A percentile compares a stretch with the other conserved stretches of the same genome.
phyloP scores from a whole-genome alignment of 2,329 filamentous ascomycete species.

The Cladosporium austrohemisphaericum region DNA sequence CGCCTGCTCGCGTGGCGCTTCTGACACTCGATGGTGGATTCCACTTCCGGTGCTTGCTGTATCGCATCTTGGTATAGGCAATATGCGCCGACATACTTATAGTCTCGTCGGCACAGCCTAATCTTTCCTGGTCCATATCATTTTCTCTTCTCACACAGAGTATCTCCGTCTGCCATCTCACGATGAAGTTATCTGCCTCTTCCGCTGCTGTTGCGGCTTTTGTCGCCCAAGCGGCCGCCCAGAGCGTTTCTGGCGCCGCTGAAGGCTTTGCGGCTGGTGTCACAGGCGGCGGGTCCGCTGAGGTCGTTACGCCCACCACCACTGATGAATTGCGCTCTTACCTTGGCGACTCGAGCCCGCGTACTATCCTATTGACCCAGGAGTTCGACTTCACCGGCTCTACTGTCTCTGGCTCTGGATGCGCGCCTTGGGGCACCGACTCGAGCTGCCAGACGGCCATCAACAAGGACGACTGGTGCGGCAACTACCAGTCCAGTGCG shows the following conservation, averaged over 20 bases:
- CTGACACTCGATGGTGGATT: background rate
- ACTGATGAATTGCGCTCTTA: constrained; percentile 57
- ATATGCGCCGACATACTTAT: background rate
- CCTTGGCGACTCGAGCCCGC: constrained; percentile 51
- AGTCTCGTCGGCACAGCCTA: background rate
- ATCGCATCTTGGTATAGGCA: background rate
- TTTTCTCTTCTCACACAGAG: background rate
- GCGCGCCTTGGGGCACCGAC: constrained; percentile 53
- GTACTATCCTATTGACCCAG: constrained; percentile 57
- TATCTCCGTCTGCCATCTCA: constrained; percentile 3
- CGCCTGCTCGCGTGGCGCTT: background rate
- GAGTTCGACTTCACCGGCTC: constrained; percentile 52
- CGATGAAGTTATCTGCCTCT: constrained; percentile 27
- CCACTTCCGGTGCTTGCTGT: background rate
- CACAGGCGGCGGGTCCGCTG: constrained; percentile 57
- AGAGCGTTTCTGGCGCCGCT: constrained; percentile 35
- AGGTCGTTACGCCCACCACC: constrained; percentile 30
- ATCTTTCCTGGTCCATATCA: background rate
- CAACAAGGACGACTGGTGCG: constrained; percentile 57
- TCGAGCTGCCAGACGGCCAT: constrained; percentile 58
- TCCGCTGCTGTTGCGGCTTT: constrained; percentile 19
- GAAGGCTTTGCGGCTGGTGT: constrained; percentile 52
- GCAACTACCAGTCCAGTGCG: constrained; percentile 40
- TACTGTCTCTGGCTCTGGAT: constrained; percentile 50
- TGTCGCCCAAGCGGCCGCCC: constrained; percentile 23